phyloP scores from a whole-genome alignment of 331 rosid species.

The Rhamnella rubrinervis region DNA sequence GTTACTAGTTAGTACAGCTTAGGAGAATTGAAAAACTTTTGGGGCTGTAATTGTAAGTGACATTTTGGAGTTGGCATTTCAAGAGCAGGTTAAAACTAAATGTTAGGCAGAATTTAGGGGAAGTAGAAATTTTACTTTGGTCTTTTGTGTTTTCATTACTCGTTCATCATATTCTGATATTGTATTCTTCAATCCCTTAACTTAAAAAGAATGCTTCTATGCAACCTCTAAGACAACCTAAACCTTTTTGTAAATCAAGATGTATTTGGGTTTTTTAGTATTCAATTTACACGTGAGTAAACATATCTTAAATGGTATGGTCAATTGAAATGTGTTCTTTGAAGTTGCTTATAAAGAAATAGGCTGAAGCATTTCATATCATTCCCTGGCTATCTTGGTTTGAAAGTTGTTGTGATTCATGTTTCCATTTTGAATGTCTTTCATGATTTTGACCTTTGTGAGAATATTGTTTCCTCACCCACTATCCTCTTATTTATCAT shows the following conservation, averaged over 20 bases:
- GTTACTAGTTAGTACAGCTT: too few species aligned
- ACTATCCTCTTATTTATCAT: neutral
- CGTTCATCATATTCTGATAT: neutral
- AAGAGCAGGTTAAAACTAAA: neutral
- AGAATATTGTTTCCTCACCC: neutral
- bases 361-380: too few species aligned
- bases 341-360: too few species aligned
- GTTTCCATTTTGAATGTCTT: too few species aligned
- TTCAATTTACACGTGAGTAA: neutral
- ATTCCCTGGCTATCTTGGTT: too few species aligned
- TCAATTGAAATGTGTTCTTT: too few species aligned
- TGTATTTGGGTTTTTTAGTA: neutral
- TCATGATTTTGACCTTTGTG: too few species aligned
- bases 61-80: neutral
- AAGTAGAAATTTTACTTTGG: neutral
- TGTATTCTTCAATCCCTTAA: neutral
- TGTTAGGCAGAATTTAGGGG: too few species aligned
- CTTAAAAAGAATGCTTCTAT: neutral
- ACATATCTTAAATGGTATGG: too few species aligned
- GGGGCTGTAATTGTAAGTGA: too few species aligned
- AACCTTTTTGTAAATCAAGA: neutral
- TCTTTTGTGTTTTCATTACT: neutral
- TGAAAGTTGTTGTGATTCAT: too few species aligned
- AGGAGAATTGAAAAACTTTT: too few species aligned
- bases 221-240: neutral